Base-by-base conservation (phyloP, 805 yeast genomes). In the Metschnikowia santaceciliae region DNA sequence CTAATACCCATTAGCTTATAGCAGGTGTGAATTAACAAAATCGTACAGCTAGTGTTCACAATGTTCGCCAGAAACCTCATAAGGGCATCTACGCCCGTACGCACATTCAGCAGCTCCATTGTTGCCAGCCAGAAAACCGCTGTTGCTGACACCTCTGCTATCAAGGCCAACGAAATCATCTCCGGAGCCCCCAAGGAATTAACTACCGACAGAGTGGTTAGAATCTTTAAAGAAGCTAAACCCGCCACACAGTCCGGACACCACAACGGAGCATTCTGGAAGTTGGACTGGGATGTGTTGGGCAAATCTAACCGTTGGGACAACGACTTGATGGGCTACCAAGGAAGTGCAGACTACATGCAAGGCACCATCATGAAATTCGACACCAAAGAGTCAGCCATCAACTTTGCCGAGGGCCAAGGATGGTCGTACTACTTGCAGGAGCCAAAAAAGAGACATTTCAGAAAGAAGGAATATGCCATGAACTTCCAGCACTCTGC, bases 301-400 rank as follows among this genome's bases (percentile, higher is more conserved):
- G 83, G 83, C 42, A 81, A 84, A 62, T 88, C 86, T 20, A 82
- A 88, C 74, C 75, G 94, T 65, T 88, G 96, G 96, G 96, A 88
- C 65, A 88, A 88, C 69, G 92, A 87, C 66, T 75, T 88, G 65
- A 88, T 88, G 69, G 96, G 96, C 23, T 88, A 87, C 75, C 91
- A 87, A 62, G 80, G 88, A 42, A 76, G 86, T 42, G 81, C 87
- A 35, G 96, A 88, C 67, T 84, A 82, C 70, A 84, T 89, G 86
- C 86, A 88, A 71, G 90, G 86, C 15, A 84, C 92, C 7, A 79
- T 79, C 64, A 69, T 88, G 75, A 82, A 83, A 65, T 88, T 88
- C 66, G 86, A 82, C 62, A 74, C 83, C 47, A 83, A 81, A 68
- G 92, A 88, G 44, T 80, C 88, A 38, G 96, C 96, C 34, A 74